Conservation (phyloP, 2,329 filamentous ascomycete genomes). For the Purpureocillium lavendulum region DNA sequence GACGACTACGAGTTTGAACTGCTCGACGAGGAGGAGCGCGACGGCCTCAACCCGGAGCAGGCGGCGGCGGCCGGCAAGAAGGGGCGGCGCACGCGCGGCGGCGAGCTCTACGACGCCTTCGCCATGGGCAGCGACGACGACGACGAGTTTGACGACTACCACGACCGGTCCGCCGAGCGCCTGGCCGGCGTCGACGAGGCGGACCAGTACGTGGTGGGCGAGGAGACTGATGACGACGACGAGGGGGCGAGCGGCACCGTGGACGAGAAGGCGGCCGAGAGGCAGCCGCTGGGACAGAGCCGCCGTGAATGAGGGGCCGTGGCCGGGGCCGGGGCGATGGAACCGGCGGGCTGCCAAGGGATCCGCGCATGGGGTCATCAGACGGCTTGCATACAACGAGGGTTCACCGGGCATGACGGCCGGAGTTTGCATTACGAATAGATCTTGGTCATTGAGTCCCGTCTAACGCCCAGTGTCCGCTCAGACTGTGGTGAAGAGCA, state of each 20-base stretch:
- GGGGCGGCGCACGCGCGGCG: slow-evolving; percentile 54
- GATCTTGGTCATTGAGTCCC: background rate
- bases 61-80: slow-evolving; percentile 30
- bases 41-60: slow-evolving; percentile 44
- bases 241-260: slow-evolving; percentile 8
- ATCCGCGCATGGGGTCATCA: no score
- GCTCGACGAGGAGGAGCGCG: slow-evolving; percentile 70
- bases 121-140: slow-evolving; percentile 68
- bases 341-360: no score
- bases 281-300: slow-evolving; percentile 14
- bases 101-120: slow-evolving; percentile 96
- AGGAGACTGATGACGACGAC: slow-evolving; percentile 34
- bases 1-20: slow-evolving; percentile 94
- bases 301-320: slow-evolving; percentile 1
- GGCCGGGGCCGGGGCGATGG: no score
- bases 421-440: background rate
- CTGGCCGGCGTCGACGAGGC: slow-evolving; percentile 16
- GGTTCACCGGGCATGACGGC: background rate
- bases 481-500: no score
- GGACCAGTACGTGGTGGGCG: slow-evolving; percentile 43
- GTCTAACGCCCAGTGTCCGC: background rate
- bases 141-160: slow-evolving; percentile 41
- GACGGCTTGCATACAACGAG: background rate
- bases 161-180: slow-evolving; percentile 25
- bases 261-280: slow-evolving; percentile 12